Evolutionary conservation across 805 yeast genomes (phyloP).

Genomic region (Candida krabiensis): DNA sequence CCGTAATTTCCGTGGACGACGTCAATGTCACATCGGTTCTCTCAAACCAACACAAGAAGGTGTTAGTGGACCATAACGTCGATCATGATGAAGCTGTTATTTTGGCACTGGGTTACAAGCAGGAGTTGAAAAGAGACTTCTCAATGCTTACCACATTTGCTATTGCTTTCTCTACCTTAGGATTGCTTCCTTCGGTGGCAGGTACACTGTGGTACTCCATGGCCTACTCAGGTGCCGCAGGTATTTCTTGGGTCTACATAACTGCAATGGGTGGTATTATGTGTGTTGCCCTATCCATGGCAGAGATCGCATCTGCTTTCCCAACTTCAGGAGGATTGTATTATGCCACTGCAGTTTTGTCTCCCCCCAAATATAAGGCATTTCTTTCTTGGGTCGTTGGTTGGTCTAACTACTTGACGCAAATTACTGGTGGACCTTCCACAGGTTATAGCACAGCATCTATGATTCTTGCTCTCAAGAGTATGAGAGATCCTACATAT

Average conservation of each 20-base stretch:
- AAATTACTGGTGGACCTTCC: constrained; percentile 61
- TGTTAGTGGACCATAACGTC: constrained; percentile 46
- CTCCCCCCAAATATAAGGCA: constrained; percentile 56
- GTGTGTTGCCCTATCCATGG: constrained; percentile 60
- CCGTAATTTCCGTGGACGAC: constrained; percentile 23
- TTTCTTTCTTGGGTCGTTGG: constrained; percentile 62
- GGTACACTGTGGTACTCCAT: constrained; percentile 62
- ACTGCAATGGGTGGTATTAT: constrained; percentile 55
- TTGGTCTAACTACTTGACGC: constrained; percentile 65
- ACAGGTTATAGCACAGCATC: constrained; percentile 58
- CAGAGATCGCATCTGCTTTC: constrained; percentile 63
- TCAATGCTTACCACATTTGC: constrained; percentile 56
- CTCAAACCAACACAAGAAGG: constrained; percentile 20
- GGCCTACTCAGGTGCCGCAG: constrained; percentile 61
- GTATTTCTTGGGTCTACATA: constrained; percentile 63
- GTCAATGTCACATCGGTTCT: constrained; percentile 20
- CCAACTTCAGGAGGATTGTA: constrained; percentile 72
- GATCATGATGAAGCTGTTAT: constrained; percentile 53
- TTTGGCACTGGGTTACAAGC: constrained; percentile 61
- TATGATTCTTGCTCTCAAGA: constrained; percentile 52
- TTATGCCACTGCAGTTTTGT: constrained; percentile 62
- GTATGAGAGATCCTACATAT: constrained; percentile 40
- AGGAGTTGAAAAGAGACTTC: constrained; percentile 64
- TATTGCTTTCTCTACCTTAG: constrained; percentile 64
- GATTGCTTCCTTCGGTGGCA: constrained; percentile 65